Conservation (phyloP, 202 grass and related monocot species). For the Schoenoplectus tabernaemontani region DNA sequence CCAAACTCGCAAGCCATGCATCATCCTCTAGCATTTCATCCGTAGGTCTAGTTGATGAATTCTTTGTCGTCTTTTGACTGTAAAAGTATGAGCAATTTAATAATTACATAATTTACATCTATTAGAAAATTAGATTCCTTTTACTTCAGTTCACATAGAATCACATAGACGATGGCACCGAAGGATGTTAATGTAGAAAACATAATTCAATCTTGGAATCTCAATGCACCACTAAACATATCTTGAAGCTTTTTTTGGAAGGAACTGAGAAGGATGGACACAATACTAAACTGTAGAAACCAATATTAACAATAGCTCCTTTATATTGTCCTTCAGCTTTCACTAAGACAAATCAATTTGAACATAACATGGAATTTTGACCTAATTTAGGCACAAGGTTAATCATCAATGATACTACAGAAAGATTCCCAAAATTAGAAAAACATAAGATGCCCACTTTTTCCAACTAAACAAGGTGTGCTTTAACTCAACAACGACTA, state of each 20-base stretch:
- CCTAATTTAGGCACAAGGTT: slow-evolving; percentile 8
- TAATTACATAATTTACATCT: neutral
- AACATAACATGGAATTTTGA: slow-evolving; percentile 10
- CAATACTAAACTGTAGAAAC: neutral
- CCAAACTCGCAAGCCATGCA: slow-evolving; percentile 61
- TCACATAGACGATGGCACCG: neutral
- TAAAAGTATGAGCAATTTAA: slow-evolving; percentile 7
- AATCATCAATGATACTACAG: neutral
- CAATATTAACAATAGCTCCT: no score
- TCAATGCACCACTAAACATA: neutral
- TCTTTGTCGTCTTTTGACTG: slow-evolving; percentile 52
- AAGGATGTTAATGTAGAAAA: slow-evolving; percentile 5
- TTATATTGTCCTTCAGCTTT: no score
- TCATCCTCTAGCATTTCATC: slow-evolving; percentile 43
- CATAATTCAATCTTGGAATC: neutral
- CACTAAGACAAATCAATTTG: no score
- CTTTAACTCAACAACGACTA: slow-evolving; percentile 52
- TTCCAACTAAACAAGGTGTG: slow-evolving; percentile 32
- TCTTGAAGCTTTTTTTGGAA: slow-evolving; percentile 5
- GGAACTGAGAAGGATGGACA: neutral
- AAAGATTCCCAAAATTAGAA: slow-evolving; percentile 19
- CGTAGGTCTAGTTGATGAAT: slow-evolving; percentile 28
- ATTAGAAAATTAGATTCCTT: neutral
- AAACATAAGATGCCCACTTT: slow-evolving; percentile 7
- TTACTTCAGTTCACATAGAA: neutral